phyloP scores from a whole-genome alignment of 352 stramenopile genomes.

The Globisporangium paddicum region DNA sequence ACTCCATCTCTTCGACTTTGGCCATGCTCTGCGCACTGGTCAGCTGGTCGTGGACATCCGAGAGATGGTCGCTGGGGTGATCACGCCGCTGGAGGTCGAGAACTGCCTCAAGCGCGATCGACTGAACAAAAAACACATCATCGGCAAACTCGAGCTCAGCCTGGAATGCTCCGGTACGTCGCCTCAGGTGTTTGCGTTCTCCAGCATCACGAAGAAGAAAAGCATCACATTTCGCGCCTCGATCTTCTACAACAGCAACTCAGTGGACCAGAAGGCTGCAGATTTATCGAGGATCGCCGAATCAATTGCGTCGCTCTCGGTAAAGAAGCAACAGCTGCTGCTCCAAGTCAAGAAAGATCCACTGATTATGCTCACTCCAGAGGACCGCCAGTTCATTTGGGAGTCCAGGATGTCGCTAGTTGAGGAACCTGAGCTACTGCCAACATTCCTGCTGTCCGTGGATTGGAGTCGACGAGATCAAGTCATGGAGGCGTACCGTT shows the following conservation, averaged over 20 bases:
- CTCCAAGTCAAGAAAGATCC: conserved; percentile 56
- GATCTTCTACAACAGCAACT: conserved; percentile 47
- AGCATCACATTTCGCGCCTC: conserved; percentile 63
- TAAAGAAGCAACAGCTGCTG: conserved; percentile 41
- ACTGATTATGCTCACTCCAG: conserved; percentile 46
- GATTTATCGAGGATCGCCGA: conserved; percentile 2
- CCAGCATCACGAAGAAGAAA: conserved; percentile 42
- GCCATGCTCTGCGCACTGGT: conserved; percentile 57
- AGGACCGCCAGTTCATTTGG: conserved; percentile 74
- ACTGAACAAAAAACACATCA: conserved; percentile 21
- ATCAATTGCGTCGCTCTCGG: conserved; percentile 24
- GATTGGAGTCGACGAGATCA: conserved; percentile 77
- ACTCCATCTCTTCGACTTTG: conserved; percentile 79
- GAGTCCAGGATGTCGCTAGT: conserved; percentile 47
- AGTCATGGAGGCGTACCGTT: conserved; percentile 75
- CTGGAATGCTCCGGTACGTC: conserved; percentile 39
- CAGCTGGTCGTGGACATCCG: conserved; percentile 32
- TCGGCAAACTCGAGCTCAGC: conserved; percentile 41
- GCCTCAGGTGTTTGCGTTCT: conserved; percentile 53
- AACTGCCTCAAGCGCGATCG: conserved; percentile 50
- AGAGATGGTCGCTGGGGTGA: conserved; percentile 19
- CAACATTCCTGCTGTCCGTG: conserved; percentile 82
- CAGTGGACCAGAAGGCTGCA: conserved; percentile 1
- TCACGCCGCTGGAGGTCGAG: conserved; percentile 67
- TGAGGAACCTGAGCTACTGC: conserved; percentile 70